phyloP scores from a whole-genome alignment of 1,139 yeast species.

The Debaryomyces robertsiae region DNA sequence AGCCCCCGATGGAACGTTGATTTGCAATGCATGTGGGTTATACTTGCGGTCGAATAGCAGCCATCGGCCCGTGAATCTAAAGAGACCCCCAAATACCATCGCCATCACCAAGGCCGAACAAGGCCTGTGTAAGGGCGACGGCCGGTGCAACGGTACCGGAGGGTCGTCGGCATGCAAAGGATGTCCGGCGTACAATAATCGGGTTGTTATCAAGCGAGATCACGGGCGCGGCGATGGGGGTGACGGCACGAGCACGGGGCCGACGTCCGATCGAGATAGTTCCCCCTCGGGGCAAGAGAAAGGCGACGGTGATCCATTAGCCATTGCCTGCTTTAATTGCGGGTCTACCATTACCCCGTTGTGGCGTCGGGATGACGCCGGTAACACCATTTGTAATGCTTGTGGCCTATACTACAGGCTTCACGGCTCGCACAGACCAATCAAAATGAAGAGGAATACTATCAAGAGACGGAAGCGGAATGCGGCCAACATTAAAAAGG shows the following conservation, averaged over 20 bases:
- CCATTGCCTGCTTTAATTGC: conserved; percentile 80
- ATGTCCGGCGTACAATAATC: conserved; percentile 80
- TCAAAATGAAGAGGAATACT: conserved; percentile 68
- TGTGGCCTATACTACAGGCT: conserved; percentile 80
- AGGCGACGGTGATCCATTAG: conserved; percentile 35
- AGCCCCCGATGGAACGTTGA: conserved; percentile 65
- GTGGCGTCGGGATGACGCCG: conserved; percentile 83
- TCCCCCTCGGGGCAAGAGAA: background rate
- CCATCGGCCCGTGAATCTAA: conserved; percentile 61
- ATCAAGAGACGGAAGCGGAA: conserved; percentile 74
- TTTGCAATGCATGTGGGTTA: conserved; percentile 75
- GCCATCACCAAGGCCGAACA: conserved; percentile 40
- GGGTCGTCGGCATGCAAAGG: conserved; percentile 80
- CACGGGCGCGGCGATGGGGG: conserved; percentile 1
- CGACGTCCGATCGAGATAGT: conserved; percentile 7
- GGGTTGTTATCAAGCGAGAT: conserved; percentile 46
- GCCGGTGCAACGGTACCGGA: conserved; percentile 85
- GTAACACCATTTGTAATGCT: conserved; percentile 85
- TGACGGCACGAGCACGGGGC: background rate
- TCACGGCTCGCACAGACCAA: conserved; percentile 80
- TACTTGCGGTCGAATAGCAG: conserved; percentile 56
- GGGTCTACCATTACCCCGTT: conserved; percentile 83
- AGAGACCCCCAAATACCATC: conserved; percentile 65
- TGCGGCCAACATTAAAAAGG: conserved; percentile 17
- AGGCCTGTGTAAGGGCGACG: conserved; percentile 83